These are phyloP conservation scores for Penstemon newberryi DNA, from an alignment of 257 asterid species.

Conservation along the genomic window DNA sequence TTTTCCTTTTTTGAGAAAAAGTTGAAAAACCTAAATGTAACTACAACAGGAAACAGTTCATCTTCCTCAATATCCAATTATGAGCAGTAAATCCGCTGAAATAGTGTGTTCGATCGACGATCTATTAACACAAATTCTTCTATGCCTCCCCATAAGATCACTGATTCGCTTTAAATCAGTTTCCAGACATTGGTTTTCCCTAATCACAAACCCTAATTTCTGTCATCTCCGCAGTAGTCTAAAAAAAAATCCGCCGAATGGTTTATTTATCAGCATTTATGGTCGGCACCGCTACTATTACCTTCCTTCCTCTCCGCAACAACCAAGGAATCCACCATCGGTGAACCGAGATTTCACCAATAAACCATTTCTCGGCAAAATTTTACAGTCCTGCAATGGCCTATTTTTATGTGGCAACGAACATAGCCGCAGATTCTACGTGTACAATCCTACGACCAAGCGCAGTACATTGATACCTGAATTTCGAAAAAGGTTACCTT, in stretches of 20 bases:
- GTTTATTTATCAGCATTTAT: neutral
- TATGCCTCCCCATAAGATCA: no score
- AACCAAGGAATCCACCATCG: neutral
- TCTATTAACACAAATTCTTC: no score
- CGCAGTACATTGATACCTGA: neutral
- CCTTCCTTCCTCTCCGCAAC: neutral
- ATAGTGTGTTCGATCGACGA: no score
- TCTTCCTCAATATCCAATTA: no score
- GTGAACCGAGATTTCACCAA: neutral
- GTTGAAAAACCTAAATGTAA: no score
- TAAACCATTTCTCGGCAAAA: neutral
- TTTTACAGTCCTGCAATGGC: constrained; percentile 35
- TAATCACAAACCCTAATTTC: constrained; percentile 27
- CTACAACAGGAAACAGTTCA: no score
- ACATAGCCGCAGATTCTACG: neutral
- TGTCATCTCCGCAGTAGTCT: constrained; percentile 6
- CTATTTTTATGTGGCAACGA: neutral
- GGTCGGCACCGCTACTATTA: neutral
- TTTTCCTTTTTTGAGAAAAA: no score
- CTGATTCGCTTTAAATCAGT: no score
- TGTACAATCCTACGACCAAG: constrained; percentile 32
- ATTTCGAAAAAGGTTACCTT: neutral
- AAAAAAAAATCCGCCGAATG: neutral
- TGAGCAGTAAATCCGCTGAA: no score
- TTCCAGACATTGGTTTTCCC: neutral